Evolutionary conservation across 2,329 filamentous ascomycete species (phyloP).

Genomic region (Colletotrichum cereale): DNA sequence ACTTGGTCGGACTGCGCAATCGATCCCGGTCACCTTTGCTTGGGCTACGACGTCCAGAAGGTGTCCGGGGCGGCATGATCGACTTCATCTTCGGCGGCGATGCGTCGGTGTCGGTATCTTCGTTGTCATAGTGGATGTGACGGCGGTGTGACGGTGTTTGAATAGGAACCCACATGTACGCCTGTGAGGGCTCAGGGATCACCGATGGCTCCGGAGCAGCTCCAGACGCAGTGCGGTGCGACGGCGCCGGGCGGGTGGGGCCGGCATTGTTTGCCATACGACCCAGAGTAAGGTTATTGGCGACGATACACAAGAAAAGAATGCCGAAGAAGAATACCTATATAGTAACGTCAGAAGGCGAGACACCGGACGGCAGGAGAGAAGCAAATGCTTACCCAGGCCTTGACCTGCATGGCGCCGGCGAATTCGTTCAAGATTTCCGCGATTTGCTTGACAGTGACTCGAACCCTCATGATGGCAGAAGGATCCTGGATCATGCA

Average conservation of each 20-base stretch:
- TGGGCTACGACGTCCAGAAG: conserved; percentile 60
- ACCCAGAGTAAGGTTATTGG: conserved; percentile 64
- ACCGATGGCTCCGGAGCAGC: conserved; percentile 40
- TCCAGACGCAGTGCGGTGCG: conserved; percentile 44
- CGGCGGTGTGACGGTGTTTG: conserved; percentile 63
- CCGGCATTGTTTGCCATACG: conserved; percentile 48
- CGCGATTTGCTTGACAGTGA: conserved; percentile 89
- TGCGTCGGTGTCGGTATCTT: conserved; percentile 64
- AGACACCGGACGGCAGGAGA: not conserved
- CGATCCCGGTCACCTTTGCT: conserved; percentile 65
- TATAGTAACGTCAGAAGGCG: not conserved
- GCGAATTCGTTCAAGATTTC: conserved; percentile 95
- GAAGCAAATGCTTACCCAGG: conserved; percentile 59
- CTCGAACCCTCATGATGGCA: conserved; percentile 81
- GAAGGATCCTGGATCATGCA: conserved; percentile 90
- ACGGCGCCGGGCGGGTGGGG: conserved; percentile 43
- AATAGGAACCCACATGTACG: conserved; percentile 64
- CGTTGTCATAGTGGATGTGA: conserved; percentile 53
- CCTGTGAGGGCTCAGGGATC: conserved; percentile 52
- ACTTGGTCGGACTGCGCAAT: conserved; percentile 62
- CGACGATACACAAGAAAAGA: conserved; percentile 61
- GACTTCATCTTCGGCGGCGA: conserved; percentile 59
- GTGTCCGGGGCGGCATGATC: conserved; percentile 60
- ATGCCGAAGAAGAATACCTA: conserved; percentile 66
- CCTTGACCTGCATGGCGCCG: conserved; percentile 89